phyloP scores from a whole-genome alignment of 352 stramenopile genomes.

The Phytophthora idaei region DNA sequence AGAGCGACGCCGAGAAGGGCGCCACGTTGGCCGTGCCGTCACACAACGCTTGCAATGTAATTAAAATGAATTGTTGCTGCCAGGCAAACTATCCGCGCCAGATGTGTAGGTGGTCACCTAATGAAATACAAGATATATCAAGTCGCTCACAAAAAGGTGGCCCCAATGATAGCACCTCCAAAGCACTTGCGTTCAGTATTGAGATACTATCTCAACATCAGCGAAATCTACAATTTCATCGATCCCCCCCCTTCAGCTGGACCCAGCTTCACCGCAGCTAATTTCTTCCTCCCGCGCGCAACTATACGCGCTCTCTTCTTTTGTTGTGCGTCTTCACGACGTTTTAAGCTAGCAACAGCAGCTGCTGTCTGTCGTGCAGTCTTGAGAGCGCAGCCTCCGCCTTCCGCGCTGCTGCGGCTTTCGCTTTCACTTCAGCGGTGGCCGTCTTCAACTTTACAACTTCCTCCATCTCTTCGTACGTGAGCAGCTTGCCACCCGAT shows the following conservation, averaged over 20 bases:
- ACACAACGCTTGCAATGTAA: too few relatives aligned
- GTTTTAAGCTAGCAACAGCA: neutral
- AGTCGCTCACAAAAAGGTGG: too few relatives aligned
- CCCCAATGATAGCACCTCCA: too few relatives aligned
- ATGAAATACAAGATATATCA: too few relatives aligned
- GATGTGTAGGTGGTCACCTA: too few relatives aligned
- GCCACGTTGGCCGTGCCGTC: too few relatives aligned
- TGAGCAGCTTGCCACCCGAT: conserved; percentile 10
- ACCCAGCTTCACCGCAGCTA: neutral
- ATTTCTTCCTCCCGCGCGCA: neutral
- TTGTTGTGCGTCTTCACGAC: neutral
- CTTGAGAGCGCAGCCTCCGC: neutral
- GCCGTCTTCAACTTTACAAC: conserved; percentile 4
- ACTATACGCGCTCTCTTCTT: neutral
- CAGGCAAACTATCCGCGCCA: too few relatives aligned
- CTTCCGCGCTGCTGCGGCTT: neutral
- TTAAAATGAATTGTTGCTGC: too few relatives aligned
- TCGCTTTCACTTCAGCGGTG: neutral
- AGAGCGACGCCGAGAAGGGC: too few relatives aligned
- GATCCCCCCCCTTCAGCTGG: neutral
- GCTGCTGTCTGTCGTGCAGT: neutral
- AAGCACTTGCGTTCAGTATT: neutral
- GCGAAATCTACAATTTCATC: neutral
- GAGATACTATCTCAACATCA: neutral
- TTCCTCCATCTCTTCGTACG: conserved; percentile 4